These are phyloP conservation scores for Colletotrichum godetiae DNA, from an alignment of 2,329 filamentous ascomycete species.

Conservation along the genomic window DNA sequence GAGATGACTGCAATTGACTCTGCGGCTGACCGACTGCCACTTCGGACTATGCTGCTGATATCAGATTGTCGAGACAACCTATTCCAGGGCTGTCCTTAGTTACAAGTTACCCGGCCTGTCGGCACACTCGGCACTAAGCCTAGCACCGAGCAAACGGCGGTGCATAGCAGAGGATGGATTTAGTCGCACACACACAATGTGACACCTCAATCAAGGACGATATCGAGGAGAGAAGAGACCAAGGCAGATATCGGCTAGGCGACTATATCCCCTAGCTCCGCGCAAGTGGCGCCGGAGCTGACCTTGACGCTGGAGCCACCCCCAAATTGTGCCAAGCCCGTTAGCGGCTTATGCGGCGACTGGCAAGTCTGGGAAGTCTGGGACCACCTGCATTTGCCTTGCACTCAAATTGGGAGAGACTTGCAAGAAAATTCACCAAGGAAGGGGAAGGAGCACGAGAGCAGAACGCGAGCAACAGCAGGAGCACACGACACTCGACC, in stretches of 20 bases:
- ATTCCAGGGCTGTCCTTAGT: background rate
- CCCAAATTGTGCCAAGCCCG: slow-evolving; percentile 22
- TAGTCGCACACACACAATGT: background rate
- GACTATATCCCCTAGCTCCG: background rate
- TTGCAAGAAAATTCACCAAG: slow-evolving; percentile 22
- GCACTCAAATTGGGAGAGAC: background rate
- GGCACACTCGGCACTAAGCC: background rate
- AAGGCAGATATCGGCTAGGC: background rate
- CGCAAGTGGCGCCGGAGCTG: background rate
- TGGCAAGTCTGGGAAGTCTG: background rate
- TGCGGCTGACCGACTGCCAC: slow-evolving; percentile 7
- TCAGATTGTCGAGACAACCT: slow-evolving; percentile 10
- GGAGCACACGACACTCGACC: slow-evolving; percentile 27
- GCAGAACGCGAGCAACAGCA: background rate
- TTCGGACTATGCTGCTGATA: background rate
- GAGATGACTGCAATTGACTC: background rate
- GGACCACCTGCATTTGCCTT: too few relatives aligned
- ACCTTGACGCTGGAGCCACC: slow-evolving; percentile 1
- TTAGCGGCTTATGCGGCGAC: slow-evolving; percentile 32
- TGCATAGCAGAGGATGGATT: background rate
- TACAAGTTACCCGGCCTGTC: background rate
- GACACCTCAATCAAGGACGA: background rate
- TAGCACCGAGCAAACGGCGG: background rate
- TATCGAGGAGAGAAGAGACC: background rate
- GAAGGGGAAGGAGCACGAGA: slow-evolving; percentile 12